Evolutionary conservation across 192 early-diverging fungal species (phyloP), one percentile per base, ranked within the genome.

Genomic region (Cetraspora pellucida): DNA sequence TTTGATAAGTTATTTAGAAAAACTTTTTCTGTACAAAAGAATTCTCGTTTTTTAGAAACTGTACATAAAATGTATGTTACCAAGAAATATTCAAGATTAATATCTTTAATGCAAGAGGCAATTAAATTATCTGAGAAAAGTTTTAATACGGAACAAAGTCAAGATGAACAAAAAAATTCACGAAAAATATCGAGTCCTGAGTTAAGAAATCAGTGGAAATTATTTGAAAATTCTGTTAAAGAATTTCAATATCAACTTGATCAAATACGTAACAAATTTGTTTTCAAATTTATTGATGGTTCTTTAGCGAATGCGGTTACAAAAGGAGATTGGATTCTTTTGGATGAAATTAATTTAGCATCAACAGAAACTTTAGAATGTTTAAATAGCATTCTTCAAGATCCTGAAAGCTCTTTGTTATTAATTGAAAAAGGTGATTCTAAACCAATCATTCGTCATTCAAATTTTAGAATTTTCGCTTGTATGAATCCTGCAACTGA

Each of bases 401-500:
- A 89, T 67, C 86, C 91, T 7, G 78, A 88, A 13, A 94, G 94
- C 10, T 93, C 94, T 46, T 79, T 99, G 46, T 78, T 97, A 14
- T 85, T 99, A 59, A 89, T 97, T 5, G 98, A 99, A 75, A 90
- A 95, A 23, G 98, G 97, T 43, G 95, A 96, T 80, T 89, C 87
- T n/a, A 85, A 90, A 73, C 93, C 93, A 10, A 85, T 99, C 10
- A 79, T 85, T 9, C 89, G 98, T 55, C 98, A 99, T 80, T 90
- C 92, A 10, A 91, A 92, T 50, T 99, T 99, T 86, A 86, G 98
- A 4, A 84, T 99, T 4, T 98, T 99, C 82, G 95, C 93, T 2
- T 99, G 98, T 82, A 99, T 99, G 97, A 99, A 99, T 81, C 98
- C 98, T 44, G 92, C 98, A 21, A 98, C 93, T 37, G 98, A 99